These are phyloP conservation scores for Sonneratia caseolaris DNA, from an alignment of 345 rosid genomes.

Conservation along the genomic window DNA sequence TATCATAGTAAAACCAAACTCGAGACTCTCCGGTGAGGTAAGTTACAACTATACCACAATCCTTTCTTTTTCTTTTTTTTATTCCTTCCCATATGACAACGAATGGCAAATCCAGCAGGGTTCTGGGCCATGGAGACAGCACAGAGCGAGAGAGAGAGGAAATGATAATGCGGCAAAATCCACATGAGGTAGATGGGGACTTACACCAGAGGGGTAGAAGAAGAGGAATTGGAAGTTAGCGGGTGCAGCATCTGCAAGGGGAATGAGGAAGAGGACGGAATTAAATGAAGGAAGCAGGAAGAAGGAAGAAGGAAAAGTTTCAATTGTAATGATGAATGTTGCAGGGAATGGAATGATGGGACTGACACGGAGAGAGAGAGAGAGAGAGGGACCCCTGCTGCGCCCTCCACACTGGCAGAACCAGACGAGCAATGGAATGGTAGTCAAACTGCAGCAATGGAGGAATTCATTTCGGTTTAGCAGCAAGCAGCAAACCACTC, in stretches of 20 bases:
- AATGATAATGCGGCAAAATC: background rate
- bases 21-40: no score
- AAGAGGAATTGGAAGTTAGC: constrained; percentile 1
- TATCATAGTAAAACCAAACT: no score
- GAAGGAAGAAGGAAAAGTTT: background rate
- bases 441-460: no score
- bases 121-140: background rate
- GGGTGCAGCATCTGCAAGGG: background rate
- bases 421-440: no score
- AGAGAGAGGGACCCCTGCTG: no score
- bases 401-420: no score
- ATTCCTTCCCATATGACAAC: no score
- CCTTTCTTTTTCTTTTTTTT: no score
- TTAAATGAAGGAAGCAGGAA: background rate
- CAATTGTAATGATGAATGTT: background rate
- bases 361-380: background rate
- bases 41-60: no score
- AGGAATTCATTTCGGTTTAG: no score
- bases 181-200: background rate
- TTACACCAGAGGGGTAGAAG: background rate
- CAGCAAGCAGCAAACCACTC: no score
- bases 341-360: constrained; percentile 2
- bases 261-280: background rate
- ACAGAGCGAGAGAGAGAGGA: background rate
- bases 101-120: no score